Base-by-base conservation (phyloP, 1,284 basidiomycete species). In the Omphalotus olearius region DNA sequence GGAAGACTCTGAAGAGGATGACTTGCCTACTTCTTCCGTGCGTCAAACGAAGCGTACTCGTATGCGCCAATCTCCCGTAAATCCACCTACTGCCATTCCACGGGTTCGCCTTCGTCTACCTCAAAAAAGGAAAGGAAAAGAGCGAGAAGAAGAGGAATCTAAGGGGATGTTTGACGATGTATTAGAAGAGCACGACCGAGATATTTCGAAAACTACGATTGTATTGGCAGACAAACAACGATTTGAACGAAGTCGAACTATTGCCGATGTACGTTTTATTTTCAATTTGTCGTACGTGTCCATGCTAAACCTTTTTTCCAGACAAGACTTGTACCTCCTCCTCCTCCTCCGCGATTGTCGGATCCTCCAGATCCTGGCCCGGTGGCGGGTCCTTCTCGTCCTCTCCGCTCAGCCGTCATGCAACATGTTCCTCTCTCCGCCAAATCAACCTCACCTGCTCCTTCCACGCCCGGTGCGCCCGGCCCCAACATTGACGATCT, bases 101-200 rank as follows among this genome's bases (percentile, higher is more conserved):
- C 73, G 69, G 44, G 76, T 85, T 13, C 75, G 79, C 23, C 66
- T 86, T 48, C 78, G 78, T 30, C 65, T 85, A 26, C 65, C 72
- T 4, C 69, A 70, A 20, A 75, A 75, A 53, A 75, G 76, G 16
- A 55, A 55, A 40, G 50, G 46, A 35, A 55, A 44, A 39, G 79
- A 78, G 60, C 74, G 74, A 45, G 56, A 57, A 50, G 56, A 57
- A 25, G 50, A 50, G 20, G 50, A 51, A 36, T 26, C 23, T 38
- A 73, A 71, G 38, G 82, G 83, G n/a, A 74, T 93, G 52, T 92
- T 96, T 68, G 88, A 95, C 52, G 89, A 94, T 37, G 73, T 95
- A 50, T 73, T 98, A 47, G 69, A 67, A 14, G 72, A 76, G 0
- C 72, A 76, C 13, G 89, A 98, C 49, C 83, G 93, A 25, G 90